Evolutionary conservation across 768 basidiomycete genomes (phyloP).

Genomic region (Mycena vulgaris): DNA sequence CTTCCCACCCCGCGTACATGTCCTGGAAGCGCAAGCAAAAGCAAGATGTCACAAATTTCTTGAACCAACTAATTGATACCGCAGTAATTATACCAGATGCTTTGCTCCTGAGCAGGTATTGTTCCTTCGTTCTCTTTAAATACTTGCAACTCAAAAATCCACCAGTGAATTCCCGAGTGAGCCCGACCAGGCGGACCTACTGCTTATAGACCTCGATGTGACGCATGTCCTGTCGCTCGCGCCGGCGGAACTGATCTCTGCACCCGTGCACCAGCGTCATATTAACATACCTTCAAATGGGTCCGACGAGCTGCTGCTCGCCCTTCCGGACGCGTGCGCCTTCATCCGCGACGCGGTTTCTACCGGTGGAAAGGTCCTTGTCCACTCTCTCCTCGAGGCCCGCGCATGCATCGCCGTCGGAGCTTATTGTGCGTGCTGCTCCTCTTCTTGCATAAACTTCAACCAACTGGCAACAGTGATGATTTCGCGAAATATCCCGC

Average conservation of each 20-base stretch:
- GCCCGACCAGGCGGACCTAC: conserved; percentile 61
- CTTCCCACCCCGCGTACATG: conserved; percentile 61
- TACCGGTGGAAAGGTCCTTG: conserved; percentile 63
- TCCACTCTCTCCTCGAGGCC: conserved; percentile 69
- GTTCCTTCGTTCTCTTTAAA: conserved; percentile 2
- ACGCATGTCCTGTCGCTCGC: conserved; percentile 71
- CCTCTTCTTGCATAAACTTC: conserved; percentile 22
- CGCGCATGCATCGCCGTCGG: conserved; percentile 68
- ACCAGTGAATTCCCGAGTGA: conserved; percentile 72
- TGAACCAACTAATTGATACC: conserved; percentile 68
- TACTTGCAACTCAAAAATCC: background rate
- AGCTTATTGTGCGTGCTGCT: conserved; percentile 64
- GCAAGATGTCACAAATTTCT: conserved; percentile 67
- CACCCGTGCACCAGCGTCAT: conserved; percentile 55
- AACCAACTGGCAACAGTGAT: conserved; percentile 58
- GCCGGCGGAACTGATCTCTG: conserved; percentile 61
- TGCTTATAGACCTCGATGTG: conserved; percentile 65
- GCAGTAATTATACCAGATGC: conserved; percentile 65
- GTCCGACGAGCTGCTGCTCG: conserved; percentile 59
- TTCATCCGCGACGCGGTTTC: conserved; percentile 62
- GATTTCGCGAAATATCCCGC: conserved; percentile 54
- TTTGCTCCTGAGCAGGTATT: conserved; percentile 67
- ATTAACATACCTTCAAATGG: conserved; percentile 57
- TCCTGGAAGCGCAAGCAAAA: conserved; percentile 72
- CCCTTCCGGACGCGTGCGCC: conserved; percentile 61